Percentiles rank a stretch among this genome's conserved stretches.
Conservation (phyloP, 1,284 basidiomycete species). For the Laetiporus sulphureus region DNA sequence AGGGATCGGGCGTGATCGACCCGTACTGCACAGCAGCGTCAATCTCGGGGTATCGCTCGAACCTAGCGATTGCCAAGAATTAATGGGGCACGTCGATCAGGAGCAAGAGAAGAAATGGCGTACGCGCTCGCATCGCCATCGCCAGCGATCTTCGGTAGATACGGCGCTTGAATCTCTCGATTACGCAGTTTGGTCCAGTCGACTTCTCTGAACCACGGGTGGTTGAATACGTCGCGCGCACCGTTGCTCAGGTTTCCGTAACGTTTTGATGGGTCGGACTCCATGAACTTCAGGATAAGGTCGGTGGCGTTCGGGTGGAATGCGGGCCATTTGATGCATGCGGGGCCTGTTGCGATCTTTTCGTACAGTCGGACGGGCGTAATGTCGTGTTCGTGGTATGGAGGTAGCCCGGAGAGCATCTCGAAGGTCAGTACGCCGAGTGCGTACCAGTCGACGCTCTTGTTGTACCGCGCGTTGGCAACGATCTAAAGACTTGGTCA, state of each 20-base stretch:
- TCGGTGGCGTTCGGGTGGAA: constrained; percentile 84
- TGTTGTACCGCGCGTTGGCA: constrained; percentile 90
- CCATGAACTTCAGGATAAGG: constrained; percentile 86
- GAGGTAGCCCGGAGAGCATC: constrained; percentile 88
- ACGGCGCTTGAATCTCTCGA: constrained; percentile 94
- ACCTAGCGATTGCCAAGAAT: constrained; percentile 33
- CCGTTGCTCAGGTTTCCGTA: constrained; percentile 92
- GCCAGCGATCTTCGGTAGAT: constrained; percentile 80
- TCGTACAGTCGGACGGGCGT: constrained; percentile 71
- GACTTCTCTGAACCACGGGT: constrained; percentile 96
- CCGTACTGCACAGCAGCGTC: constrained; percentile 57
- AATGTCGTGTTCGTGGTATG: constrained; percentile 63
- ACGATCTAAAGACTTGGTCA: constrained; percentile 55
- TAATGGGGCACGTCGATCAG: constrained; percentile 2
- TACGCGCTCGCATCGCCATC: constrained; percentile 91
- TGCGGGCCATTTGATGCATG: constrained; percentile 83
- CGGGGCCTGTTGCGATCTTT: constrained; percentile 74
- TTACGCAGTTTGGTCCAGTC: constrained; percentile 85
- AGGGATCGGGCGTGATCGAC: constrained; percentile 43
- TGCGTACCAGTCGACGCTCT: constrained; percentile 98
- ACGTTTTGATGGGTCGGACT: constrained; percentile 84
- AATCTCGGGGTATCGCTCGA: constrained; percentile 73
- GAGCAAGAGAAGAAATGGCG: constrained; percentile 29
- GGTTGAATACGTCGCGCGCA: constrained; percentile 92
- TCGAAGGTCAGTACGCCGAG: constrained; percentile 96